Evolutionary conservation across 257 asterid genomes (phyloP).

Genomic region (Solanum pimpinellifolium): DNA sequence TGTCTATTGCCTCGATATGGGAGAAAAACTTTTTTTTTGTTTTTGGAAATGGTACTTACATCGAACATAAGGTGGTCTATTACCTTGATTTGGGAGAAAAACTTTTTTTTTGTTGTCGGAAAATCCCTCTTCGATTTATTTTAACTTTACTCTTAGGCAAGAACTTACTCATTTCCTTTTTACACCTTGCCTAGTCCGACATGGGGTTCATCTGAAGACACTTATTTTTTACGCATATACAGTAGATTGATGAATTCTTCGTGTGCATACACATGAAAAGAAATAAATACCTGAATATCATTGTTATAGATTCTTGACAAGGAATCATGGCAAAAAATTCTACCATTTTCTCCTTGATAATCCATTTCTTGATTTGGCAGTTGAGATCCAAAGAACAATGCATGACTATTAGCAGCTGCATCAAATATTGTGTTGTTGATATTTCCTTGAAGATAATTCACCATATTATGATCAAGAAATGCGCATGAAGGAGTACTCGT

Average conservation of each 20-base stretch:
- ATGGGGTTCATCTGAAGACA: no score
- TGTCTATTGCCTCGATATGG: background rate
- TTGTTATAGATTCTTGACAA: conserved; percentile 34
- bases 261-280: background rate
- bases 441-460: conserved; percentile 28
- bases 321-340: conserved; percentile 41
- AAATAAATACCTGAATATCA: conserved; percentile 59
- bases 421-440: conserved; percentile 25
- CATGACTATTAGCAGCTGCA: conserved; percentile 24
- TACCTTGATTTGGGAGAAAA: background rate
- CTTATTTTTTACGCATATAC: background rate
- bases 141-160: no score
- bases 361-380: conserved; percentile 53
- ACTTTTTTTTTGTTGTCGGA: no score
- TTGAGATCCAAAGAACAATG: conserved; percentile 37
- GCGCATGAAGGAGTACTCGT: conserved; percentile 28
- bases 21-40: background rate
- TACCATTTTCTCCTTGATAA: conserved; percentile 50
- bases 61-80: background rate
- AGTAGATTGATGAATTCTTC: background rate
- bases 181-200: no score
- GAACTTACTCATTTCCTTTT: no score
- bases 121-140: no score
- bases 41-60: no score
- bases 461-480: conserved; percentile 36